Percentiles rank a stretch among this genome's conserved stretches.
phyloP scores from a whole-genome alignment of 2,329 filamentous ascomycete species.

The Exophiala calicioides region DNA sequence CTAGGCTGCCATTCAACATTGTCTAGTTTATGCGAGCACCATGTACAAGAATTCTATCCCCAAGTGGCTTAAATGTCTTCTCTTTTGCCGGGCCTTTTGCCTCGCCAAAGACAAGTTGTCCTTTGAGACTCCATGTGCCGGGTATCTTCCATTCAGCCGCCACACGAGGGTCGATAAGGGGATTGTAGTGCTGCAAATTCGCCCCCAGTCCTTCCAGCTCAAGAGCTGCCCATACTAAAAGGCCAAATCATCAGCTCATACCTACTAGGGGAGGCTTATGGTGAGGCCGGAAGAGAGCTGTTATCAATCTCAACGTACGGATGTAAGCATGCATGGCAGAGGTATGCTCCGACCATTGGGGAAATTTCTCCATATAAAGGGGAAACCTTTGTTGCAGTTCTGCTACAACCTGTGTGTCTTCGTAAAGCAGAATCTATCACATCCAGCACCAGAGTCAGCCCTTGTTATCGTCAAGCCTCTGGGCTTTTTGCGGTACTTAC shows the following conservation, averaged over 20 bases:
- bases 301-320: too few relatives aligned
- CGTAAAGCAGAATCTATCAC: slow-evolving; percentile 87
- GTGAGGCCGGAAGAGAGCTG: too few relatives aligned
- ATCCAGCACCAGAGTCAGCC: too few relatives aligned
- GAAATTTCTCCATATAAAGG: slow-evolving; percentile 76
- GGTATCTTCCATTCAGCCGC: slow-evolving; percentile 69
- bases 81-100: slow-evolving; percentile 4
- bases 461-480: too few relatives aligned
- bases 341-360: slow-evolving; percentile 71
- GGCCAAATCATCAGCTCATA: too few relatives aligned
- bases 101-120: slow-evolving; percentile 78
- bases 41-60: too few relatives aligned
- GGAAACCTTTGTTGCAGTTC: slow-evolving; percentile 57
- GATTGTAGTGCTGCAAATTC: slow-evolving; percentile 92
- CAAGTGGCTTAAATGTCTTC: slow-evolving; percentile 11
- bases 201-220: slow-evolving; percentile 80
- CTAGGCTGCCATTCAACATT: too few relatives aligned
- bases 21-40: too few relatives aligned
- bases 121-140: slow-evolving; percentile 70
- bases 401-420: slow-evolving; percentile 70
- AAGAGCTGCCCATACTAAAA: slow-evolving; percentile 82
- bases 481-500: too few relatives aligned
- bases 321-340: slow-evolving; percentile 74
- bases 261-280: too few relatives aligned
- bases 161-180: slow-evolving; percentile 73